Percentiles rank a stretch among this genome's conserved stretches.
phyloP scores from a whole-genome alignment of 495 filamentous ascomycete species.

The Chlorociboria aeruginascens region DNA sequence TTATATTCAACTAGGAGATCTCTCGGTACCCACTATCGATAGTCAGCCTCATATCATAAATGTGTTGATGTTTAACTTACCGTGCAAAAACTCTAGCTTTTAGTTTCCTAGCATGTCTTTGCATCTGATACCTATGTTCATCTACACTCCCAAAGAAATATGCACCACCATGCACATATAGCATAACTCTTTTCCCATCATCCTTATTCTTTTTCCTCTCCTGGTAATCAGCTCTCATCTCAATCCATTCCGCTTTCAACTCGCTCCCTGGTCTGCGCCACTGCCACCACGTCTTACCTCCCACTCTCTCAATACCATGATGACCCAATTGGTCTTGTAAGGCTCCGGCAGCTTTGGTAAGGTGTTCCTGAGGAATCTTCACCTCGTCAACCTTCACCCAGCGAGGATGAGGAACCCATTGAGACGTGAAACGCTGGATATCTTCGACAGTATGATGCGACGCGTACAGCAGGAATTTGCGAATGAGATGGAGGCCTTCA shows the following conservation, averaged over 20 bases:
- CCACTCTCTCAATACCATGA: conserved; percentile 59
- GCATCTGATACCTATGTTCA: conserved; percentile 91
- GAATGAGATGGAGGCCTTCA: conserved; percentile 80
- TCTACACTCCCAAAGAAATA: conserved; percentile 81
- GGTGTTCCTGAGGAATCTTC: conserved; percentile 47
- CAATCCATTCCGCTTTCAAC: conserved; percentile 83
- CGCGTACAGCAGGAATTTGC: conserved; percentile 68
- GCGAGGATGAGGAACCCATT: conserved; percentile 79
- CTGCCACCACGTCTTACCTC: conserved; percentile 87
- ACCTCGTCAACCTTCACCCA: conserved; percentile 77
- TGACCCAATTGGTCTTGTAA: conserved; percentile 62
- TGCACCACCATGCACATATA: conserved; percentile 77
- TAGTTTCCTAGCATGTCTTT: conserved; percentile 86
- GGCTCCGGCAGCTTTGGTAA: conserved; percentile 47
- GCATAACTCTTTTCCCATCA: conserved; percentile 63
- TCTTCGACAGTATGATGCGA: conserved; percentile 87
- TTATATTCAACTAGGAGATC: background rate
- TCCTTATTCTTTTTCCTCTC: conserved; percentile 47
- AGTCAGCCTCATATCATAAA: conserved; percentile 6
- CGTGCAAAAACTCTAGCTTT: conserved; percentile 80
- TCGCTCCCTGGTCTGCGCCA: conserved; percentile 57
- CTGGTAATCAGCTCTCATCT: conserved; percentile 76
- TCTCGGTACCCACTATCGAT: conserved; percentile 8
- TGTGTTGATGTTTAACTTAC: conserved; percentile 20
- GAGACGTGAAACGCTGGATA: conserved; percentile 74